Evolutionary conservation across 1,139 yeast species (phyloP).

Genomic region (Geotrichum fermentans): DNA sequence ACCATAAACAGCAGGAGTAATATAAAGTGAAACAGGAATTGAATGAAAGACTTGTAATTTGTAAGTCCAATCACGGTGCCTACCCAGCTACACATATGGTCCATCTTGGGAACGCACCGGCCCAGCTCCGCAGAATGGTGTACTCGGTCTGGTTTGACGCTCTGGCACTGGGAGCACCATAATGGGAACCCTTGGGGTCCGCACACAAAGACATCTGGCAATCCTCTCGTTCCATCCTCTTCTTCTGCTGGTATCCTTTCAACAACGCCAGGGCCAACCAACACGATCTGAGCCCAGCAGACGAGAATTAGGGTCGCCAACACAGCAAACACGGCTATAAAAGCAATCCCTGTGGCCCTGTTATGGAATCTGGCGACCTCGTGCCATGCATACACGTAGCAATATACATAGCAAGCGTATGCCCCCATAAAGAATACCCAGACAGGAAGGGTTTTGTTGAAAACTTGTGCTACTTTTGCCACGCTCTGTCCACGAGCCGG

Average conservation of each 20-base stretch:
- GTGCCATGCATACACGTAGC: slow-evolving; percentile 36
- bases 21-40: slow-evolving; percentile 55
- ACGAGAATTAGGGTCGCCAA: slow-evolving; percentile 24
- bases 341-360: slow-evolving; percentile 33
- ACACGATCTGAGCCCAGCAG: slow-evolving; percentile 30
- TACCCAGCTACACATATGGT: slow-evolving; percentile 94
- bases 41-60: slow-evolving; percentile 73
- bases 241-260: not conserved
- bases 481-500: no score
- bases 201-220: slow-evolving; percentile 34
- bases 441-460: slow-evolving; percentile 22
- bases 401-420: slow-evolving; percentile 36
- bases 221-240: not conserved
- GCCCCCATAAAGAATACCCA: slow-evolving; percentile 31
- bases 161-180: slow-evolving; percentile 65
- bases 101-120: slow-evolving; percentile 56
- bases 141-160: slow-evolving; percentile 79
- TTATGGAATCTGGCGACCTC: slow-evolving; percentile 24
- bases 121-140: slow-evolving; percentile 78
- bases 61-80: slow-evolving; percentile 75
- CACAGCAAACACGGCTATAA: slow-evolving; percentile 29
- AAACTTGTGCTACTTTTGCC: no score
- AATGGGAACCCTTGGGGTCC: slow-evolving; percentile 47
- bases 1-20: slow-evolving; percentile 41
- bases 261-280: slow-evolving; percentile 38